phyloP scores from a whole-genome alignment of 305 asterid species.

The Euphrasia arctica region DNA sequence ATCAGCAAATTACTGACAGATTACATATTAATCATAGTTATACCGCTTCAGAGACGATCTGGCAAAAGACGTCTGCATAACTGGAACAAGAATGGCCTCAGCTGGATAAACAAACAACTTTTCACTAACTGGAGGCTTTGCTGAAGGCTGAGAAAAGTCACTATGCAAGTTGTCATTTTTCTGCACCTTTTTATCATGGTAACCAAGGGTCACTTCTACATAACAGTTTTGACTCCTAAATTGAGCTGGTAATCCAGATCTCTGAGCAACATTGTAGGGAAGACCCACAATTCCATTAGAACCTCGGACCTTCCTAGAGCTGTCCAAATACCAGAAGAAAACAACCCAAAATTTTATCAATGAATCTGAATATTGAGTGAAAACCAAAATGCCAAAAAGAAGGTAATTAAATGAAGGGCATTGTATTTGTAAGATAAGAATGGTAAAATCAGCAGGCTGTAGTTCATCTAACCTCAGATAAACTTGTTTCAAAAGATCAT shows the following conservation, averaged over 20 bases:
- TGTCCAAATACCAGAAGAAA: constrained; percentile 38
- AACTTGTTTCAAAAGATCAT: constrained; percentile 95
- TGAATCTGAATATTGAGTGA: constrained; percentile 1
- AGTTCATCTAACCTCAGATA: constrained; percentile 64
- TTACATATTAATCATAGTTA: constrained; percentile 17
- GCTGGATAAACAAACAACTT: constrained; percentile 76
- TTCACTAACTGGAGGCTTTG: constrained; percentile 43
- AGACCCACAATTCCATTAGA: constrained; percentile 86
- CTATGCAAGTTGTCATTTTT: constrained; percentile 38
- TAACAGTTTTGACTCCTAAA: constrained; percentile 77
- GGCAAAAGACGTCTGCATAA: constrained; percentile 84
- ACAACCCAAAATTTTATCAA: neutral
- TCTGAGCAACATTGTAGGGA: constrained; percentile 59
- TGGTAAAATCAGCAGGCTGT: constrained; percentile 12
- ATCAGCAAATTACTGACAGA: constrained; percentile 14
- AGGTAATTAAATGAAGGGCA: constrained; percentile 12
- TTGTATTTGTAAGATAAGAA: constrained; percentile 9
- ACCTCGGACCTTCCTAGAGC: constrained; percentile 75
- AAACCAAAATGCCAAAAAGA: constrained; percentile 12
- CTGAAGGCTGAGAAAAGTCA: constrained; percentile 48
- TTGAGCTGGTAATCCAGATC: constrained; percentile 61
- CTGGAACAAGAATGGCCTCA: constrained; percentile 98
- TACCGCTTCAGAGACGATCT: constrained; percentile 94
- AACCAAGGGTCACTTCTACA: constrained; percentile 88
- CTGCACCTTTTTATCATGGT: constrained; percentile 49